A percentile compares a stretch with the other conserved stretches of the same genome.
Conservation (phyloP, 768 basidiomycete genomes). For the Suillus clintonianus region DNA sequence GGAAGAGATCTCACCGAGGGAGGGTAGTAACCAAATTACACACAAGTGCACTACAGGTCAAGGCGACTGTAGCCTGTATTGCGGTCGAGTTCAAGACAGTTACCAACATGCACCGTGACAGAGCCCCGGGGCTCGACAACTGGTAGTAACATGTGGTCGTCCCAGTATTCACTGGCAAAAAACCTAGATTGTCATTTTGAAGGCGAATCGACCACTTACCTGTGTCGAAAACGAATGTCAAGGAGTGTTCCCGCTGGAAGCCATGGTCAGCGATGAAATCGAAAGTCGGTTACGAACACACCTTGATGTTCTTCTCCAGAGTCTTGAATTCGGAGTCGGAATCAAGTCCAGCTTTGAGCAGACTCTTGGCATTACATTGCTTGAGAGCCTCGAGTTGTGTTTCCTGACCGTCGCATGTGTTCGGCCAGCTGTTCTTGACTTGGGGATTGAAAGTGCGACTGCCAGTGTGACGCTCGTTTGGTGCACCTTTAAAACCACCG, state of each 20-base stretch:
- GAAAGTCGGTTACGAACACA: constrained; percentile 31
- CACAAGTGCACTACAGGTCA: too few species aligned
- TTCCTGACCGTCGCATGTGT: constrained; percentile 62
- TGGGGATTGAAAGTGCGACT: constrained; percentile 80
- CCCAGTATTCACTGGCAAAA: too few species aligned
- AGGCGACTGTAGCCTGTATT: too few species aligned
- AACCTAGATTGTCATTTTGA: constrained; percentile 63
- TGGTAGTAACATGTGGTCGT: too few species aligned
- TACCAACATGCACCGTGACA: too few species aligned
- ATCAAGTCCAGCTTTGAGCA: constrained; percentile 91
- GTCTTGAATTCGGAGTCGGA: constrained; percentile 87
- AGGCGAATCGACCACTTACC: constrained; percentile 76
- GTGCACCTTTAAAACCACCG: constrained; percentile 70
- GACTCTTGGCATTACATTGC: constrained; percentile 88
- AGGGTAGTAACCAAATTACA: too few species aligned
- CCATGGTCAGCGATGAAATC: constrained; percentile 2
- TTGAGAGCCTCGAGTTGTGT: constrained; percentile 87
- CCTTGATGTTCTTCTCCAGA: constrained; percentile 87
- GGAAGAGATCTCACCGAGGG: too few species aligned
- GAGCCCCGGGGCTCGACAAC: too few species aligned
- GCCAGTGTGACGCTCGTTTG: constrained; percentile 68
- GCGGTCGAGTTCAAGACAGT: too few species aligned
- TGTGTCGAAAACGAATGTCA: too few species aligned
- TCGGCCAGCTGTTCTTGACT: constrained; percentile 80
- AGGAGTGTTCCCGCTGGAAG: constrained; percentile 76